These are phyloP conservation scores for Trichoderma citrinoviride DNA, from an alignment of 2,329 filamentous ascomycete species.

Conservation along the genomic window DNA sequence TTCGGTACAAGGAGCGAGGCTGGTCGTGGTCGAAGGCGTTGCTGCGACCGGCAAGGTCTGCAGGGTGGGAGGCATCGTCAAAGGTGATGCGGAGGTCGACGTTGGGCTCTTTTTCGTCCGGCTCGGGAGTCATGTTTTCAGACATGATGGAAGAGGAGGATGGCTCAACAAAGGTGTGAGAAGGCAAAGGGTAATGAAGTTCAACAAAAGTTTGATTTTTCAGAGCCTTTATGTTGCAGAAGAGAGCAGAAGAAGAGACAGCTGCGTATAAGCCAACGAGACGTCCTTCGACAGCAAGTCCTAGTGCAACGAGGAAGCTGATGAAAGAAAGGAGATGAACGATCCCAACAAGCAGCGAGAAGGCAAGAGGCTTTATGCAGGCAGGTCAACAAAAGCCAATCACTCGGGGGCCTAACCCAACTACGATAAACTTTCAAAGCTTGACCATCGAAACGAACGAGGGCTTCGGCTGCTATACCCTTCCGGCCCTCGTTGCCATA, in stretches of 20 bases:
- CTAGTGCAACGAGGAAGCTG: neutral
- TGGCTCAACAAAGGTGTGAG: neutral
- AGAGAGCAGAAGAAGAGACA: neutral
- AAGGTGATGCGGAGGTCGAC: conserved; percentile 30
- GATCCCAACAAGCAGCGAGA: neutral
- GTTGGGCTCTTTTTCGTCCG: conserved; percentile 27
- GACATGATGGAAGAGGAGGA: conserved; percentile 23
- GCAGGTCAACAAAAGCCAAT: neutral
- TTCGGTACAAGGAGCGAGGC: conserved; percentile 27
- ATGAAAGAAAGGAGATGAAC: neutral
- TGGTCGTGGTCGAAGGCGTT: conserved; percentile 18
- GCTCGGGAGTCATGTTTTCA: conserved; percentile 25
- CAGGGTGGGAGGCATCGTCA: conserved; percentile 26
- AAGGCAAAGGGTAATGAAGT: neutral
- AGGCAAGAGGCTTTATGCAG: conserved; percentile 8
- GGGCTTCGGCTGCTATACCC: conserved; percentile 8
- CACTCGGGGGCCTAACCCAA: neutral
- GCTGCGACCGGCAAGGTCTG: conserved; percentile 22
- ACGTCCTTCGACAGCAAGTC: neutral
- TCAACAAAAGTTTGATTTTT: conserved; percentile 7
- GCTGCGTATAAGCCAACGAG: neutral
- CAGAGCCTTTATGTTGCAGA: neutral
- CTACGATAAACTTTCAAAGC: neutral
- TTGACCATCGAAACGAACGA: neutral
- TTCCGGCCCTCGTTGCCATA: conserved; percentile 5